Evolutionary conservation across 164 flowering plant genomes (phyloP), one percentile per base, ranked within the genome.

Genomic region (Annona squamosa): DNA sequence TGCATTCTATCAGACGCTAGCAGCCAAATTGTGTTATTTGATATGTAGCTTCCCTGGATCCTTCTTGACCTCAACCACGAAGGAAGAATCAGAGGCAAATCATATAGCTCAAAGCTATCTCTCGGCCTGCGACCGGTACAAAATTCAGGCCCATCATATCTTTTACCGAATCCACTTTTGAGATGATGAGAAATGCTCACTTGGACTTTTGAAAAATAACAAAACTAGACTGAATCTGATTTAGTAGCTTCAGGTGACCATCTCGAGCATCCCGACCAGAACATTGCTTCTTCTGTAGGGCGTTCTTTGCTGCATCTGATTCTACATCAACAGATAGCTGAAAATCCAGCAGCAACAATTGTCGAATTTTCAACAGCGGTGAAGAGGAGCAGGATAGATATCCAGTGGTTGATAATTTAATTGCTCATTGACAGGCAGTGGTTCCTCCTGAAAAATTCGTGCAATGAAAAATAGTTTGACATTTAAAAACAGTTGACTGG

Each of bases 381-480:
- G 98, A 42, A 94, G 86, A 3, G 94, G 96, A 17, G 98, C 97
- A 70, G 97, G 95, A 80, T 86, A 91, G 66, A 94, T 67, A 73
- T 87, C 93, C 78, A 86, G 69, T n/a, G 94, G 93, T 72, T 87
- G 84, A 75, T 87, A 92, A 41, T 87, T 82, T 79, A 88, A 19
- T 64, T 72, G 73, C 48, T 84, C 87, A 37, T 87, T 90, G 63
- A 73, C 90, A 73, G 92, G 93, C 87, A 91, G 63, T 18, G 91
- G 90, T 46, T 88, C 93, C 70, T 87, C 96, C 98, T 90, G 84
- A 70, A 69, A 68, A 71, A 63, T 46, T 72, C 18, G 77, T 59
- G 63, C 65, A 68, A 43, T 42, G 9, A 16, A 41, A 1, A 2
- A 41, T 71, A 66, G 42, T 12, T 42, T 41, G 46, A 7, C 42